Base-by-base conservation (phyloP, 495 filamentous ascomycete genomes). In the Penicillium simplicissimum region DNA sequence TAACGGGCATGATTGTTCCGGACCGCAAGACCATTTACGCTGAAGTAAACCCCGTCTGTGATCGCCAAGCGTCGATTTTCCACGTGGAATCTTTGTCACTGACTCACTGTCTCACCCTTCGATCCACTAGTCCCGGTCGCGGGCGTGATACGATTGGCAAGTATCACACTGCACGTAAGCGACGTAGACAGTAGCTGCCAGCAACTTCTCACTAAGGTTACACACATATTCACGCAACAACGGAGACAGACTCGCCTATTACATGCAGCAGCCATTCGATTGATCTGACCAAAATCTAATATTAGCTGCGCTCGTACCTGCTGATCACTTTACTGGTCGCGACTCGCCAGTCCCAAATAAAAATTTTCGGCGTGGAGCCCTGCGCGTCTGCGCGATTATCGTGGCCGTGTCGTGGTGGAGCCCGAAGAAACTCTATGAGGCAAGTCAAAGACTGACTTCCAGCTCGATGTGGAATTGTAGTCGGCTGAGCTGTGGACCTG, bases 31-130 rank as follows among this genome's bases (percentile, higher is more conserved):
- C 28, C 28, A 31, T 31, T 4, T 25, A 52, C 14, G 25, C 48
- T 33, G 25, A 33, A 31, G n/a, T n/a, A n/a, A 52, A 52, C 15
- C 48, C 48, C 31, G 25, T 52, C 48, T n/a, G 15, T 19, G 48
- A 52, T 52, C 48, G 48, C 48, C 48, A 52, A 52, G 48, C 48
- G 4, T 45, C 42, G 17, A 15, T 34, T 52, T 52, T 34, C 48
- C 48, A 52, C 48, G 48, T 52, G 48, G 48, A 52, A 52, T 52
- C 25, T 33, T 34, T 45, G 42, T 45, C 42, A 23, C 42, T 45
- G 42, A 23, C 42, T 45, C 19, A 23, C 42, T 45, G 42, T 45
- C 42, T 45, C 19, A 23, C 42, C 42, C 19, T 19, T 17, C 9
- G 42, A 45, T 45, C 42, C 42, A 45, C 42, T 23, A 45, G 21